phyloP scores from a whole-genome alignment of 2,329 filamentous ascomycete species.

The Reticulascus tulasneorum region DNA sequence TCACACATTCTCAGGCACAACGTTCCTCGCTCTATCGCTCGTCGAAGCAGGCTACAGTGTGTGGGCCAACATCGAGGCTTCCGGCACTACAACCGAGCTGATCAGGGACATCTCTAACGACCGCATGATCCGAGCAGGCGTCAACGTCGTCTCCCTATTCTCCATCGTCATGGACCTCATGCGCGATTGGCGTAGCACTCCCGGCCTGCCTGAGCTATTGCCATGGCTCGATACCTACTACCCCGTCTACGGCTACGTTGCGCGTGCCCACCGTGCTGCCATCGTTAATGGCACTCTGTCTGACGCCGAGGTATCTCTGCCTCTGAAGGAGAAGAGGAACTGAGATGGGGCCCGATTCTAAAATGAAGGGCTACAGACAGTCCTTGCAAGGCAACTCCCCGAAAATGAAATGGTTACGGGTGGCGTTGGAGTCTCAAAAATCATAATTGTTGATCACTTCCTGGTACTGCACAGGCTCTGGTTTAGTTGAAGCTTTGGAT shows the following conservation, averaged over 20 bases:
- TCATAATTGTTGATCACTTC: too few relatives aligned
- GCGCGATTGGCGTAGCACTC: slow-evolving; percentile 61
- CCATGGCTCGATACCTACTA: slow-evolving; percentile 62
- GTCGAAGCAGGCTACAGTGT: slow-evolving; percentile 68
- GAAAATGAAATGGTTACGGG: too few relatives aligned
- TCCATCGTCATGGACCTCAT: slow-evolving; percentile 64
- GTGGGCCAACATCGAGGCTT: slow-evolving; percentile 69
- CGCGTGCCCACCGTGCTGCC: slow-evolving; percentile 57
- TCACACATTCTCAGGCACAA: too few relatives aligned
- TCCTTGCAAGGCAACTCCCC: too few relatives aligned
- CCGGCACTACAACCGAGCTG: slow-evolving; percentile 59
- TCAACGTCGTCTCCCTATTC: slow-evolving; percentile 60
- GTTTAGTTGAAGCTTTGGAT: too few relatives aligned
- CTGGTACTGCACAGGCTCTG: too few relatives aligned
- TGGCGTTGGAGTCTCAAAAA: too few relatives aligned
- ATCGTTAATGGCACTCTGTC: slow-evolving; percentile 55
- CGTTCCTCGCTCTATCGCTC: slow-evolving; percentile 70
- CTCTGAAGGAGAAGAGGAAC: not conserved
- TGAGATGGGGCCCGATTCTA: not conserved
- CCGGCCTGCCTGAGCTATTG: slow-evolving; percentile 52
- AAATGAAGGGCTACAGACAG: too few relatives aligned
- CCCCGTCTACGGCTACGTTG: slow-evolving; percentile 62
- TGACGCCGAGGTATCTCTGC: slow-evolving; percentile 44
- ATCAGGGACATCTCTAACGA: slow-evolving; percentile 62
- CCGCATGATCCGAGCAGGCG: slow-evolving; percentile 63